Base-by-base conservation (phyloP, 164 flowering plant species). In the Platanus orientalis region DNA sequence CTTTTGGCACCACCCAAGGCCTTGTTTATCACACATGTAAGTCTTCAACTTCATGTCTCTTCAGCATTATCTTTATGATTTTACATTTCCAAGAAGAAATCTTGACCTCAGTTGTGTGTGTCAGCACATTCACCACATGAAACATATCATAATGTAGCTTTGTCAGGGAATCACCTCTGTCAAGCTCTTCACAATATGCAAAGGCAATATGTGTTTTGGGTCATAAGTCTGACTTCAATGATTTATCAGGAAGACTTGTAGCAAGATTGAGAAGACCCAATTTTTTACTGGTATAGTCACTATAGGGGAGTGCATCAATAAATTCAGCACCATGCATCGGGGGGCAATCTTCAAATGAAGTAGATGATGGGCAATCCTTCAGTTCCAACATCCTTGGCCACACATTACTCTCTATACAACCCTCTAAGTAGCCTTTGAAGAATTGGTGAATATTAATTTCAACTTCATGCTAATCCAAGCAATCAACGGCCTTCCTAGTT, bases 301-400 rank as follows among this genome's bases (percentile, higher is more conserved):
- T 65, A 53, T 50, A 90, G 25, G 96, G 96, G 54, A 90, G 89
- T 69, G 78, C 71, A 23, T 85, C 74, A 60, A 84, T 63, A 62
- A 83, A 90, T 69, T 90, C 96, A 64, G 91, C 85, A 64, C 81
- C 75, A 73, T 90, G 93, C 75, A 93, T 83, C 1, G 93, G 91
- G 69, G 87, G 75, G 48, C 93, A 76, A 68, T 87, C 88, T 50
- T 80, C 91, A 77, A 90, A 81, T 47, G 69, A 71, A 78, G 70
- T 87, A 20, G 91, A 74, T 12, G 93, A 71, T 34, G 96, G 93
- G 93, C 96, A 89, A 62, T 89, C 96, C 75, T 89, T 87, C 64
- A 90, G 75, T 69, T 90, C 87, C 79, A 90, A 72, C 84, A 90
- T 85, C 74, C 81, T 88, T 23, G 96, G 96, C 96, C 91, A 90